Evolutionary conservation across 192 early-diverging fungal species (phyloP).

Genomic region (Linnemannia exigua): DNA sequence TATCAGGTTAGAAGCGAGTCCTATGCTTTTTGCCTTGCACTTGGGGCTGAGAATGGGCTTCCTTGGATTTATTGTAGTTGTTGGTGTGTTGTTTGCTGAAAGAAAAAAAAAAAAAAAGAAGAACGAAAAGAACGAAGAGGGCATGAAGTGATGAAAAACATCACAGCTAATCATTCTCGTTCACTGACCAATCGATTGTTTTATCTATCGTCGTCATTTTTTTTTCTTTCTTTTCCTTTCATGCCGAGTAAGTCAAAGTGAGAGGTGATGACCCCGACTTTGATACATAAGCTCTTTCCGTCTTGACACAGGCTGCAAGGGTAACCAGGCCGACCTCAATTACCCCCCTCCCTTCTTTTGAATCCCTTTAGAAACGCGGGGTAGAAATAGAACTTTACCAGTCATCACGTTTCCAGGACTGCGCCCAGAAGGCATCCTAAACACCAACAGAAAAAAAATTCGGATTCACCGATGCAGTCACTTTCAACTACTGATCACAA

Average conservation of each 20-base stretch:
- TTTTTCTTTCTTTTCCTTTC: not conserved
- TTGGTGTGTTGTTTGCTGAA: too few species aligned
- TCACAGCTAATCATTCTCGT: too few species aligned
- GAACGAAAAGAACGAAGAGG: not conserved
- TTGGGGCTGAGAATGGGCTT: too few species aligned
- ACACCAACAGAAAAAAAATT: not conserved
- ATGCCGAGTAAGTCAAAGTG: too few species aligned
- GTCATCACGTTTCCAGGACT: not conserved
- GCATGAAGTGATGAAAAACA: too few species aligned
- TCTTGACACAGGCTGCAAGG: not conserved
- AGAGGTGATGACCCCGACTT: not conserved
- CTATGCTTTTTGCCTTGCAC: too few species aligned
- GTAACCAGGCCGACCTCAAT: not conserved
- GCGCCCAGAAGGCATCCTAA: not conserved
- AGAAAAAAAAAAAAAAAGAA: not conserved
- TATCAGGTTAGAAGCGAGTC: too few species aligned
- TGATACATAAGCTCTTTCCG: not conserved
- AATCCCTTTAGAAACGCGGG: not conserved
- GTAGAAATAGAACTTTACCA: not conserved
- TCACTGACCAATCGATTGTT: too few species aligned
- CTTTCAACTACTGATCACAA: not conserved
- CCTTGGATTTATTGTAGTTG: too few species aligned
- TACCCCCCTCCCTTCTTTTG: not conserved
- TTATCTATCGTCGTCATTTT: not conserved
- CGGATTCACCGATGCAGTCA: not conserved